phyloP scores from a whole-genome alignment of 768 basidiomycete species.

The Kwoniella heveanensis region DNA sequence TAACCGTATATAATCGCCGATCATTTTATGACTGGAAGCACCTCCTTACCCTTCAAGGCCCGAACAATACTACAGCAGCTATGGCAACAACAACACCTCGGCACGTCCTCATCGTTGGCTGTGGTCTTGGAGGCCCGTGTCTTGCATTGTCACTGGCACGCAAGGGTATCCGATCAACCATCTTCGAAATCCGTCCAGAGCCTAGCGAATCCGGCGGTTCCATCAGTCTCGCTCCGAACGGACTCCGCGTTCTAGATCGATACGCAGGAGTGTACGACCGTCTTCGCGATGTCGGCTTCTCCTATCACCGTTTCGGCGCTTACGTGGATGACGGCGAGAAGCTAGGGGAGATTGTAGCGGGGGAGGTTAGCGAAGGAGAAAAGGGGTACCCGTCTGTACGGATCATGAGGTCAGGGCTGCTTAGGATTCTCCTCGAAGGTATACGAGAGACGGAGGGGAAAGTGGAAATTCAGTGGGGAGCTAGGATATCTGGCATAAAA shows the following conservation, averaged over 20 bases:
- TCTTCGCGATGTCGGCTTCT: slow-evolving; percentile 18
- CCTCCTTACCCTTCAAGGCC: too few species aligned
- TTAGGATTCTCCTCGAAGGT: slow-evolving; percentile 24
- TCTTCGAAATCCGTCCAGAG: slow-evolving; percentile 30
- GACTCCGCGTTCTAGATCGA: slow-evolving; percentile 31
- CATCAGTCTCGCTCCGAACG: slow-evolving; percentile 33
- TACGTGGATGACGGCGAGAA: slow-evolving; percentile 23
- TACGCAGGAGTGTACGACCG: slow-evolving; percentile 27
- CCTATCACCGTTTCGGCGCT: slow-evolving; percentile 24
- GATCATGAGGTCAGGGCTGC: slow-evolving; percentile 28
- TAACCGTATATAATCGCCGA: neutral
- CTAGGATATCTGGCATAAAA: slow-evolving; percentile 17
- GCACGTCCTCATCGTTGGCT: slow-evolving; percentile 28
- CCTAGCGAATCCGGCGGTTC: slow-evolving; percentile 28
- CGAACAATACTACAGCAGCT: too few species aligned
- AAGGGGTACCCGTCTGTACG: slow-evolving; percentile 25
- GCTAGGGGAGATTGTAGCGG: slow-evolving; percentile 5
- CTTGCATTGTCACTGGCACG: slow-evolving; percentile 32
- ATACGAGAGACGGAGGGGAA: slow-evolving; percentile 9
- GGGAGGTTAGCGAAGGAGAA: slow-evolving; percentile 2
- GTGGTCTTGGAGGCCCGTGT: slow-evolving; percentile 25
- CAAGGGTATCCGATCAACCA: slow-evolving; percentile 28
- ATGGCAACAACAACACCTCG: neutral
- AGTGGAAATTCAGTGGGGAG: slow-evolving; percentile 28
- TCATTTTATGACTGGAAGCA: too few species aligned